Conservation (phyloP, 2,329 filamentous ascomycete genomes). For the Laburnicola sp. region DNA sequence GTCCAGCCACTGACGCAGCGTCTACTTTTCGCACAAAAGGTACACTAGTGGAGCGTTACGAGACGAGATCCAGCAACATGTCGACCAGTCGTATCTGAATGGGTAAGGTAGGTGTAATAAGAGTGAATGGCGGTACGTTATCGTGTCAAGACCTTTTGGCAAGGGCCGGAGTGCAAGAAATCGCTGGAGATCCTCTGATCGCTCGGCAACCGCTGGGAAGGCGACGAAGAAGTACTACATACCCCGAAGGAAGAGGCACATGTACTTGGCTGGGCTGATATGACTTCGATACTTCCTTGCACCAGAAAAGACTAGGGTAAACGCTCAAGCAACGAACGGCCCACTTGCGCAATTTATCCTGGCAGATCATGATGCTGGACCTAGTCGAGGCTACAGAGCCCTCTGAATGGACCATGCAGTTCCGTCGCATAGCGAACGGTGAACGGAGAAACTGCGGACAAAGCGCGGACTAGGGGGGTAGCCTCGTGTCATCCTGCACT, state of each 20-base stretch:
- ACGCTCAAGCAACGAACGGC: conserved; percentile 10
- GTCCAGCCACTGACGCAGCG: conserved; percentile 8
- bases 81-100: not conserved
- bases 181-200: not conserved
- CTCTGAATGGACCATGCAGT: conserved; percentile 1
- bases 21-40: conserved; percentile 4
- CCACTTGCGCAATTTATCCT: conserved; percentile 3
- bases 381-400: not conserved
- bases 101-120: not conserved
- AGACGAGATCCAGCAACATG: conserved; percentile 11
- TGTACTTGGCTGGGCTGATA: conserved; percentile 8
- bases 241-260: conserved; percentile 5
- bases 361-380: conserved; percentile 7
- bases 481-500: conserved; percentile 1
- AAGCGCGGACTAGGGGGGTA: not conserved
- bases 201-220: conserved; percentile 15
- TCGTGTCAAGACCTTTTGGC: conserved; percentile 10
- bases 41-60: conserved; percentile 17
- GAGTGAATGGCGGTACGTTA: not conserved
- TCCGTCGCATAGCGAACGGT: conserved; percentile 3
- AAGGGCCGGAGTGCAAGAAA: conserved; percentile 6
- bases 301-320: conserved; percentile 5
- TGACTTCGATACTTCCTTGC: conserved; percentile 16
- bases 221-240: conserved; percentile 33
- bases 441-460: conserved; percentile 1